Conservation (phyloP, 371 early-diverging fungal genomes). For the Ordospora colligata region DNA sequence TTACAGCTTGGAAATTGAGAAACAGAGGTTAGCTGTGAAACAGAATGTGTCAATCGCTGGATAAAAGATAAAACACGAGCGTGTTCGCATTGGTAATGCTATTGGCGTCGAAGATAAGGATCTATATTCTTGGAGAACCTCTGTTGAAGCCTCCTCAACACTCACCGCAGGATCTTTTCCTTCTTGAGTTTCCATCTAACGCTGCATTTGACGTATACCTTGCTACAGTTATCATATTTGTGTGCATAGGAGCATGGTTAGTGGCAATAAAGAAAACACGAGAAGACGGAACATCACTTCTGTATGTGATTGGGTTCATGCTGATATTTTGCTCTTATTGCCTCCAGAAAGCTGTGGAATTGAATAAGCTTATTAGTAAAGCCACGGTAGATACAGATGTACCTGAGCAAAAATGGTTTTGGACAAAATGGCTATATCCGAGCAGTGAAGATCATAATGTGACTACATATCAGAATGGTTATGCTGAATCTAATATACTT, state of each 20-base stretch:
- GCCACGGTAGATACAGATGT: background rate
- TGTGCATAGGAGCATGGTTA: background rate
- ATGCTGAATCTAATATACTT: too few relatives aligned
- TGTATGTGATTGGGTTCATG: conserved; percentile 2
- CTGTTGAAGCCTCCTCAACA: background rate
- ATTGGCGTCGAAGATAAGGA: background rate
- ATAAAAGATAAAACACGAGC: background rate
- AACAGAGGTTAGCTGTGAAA: background rate
- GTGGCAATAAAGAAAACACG: background rate
- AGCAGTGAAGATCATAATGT: background rate
- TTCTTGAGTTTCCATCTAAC: background rate
- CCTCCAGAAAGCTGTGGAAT: conserved; percentile 8
- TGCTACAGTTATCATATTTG: background rate
- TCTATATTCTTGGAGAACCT: background rate
- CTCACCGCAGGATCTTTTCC: background rate
- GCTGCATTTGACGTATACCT: background rate
- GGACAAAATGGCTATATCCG: background rate
- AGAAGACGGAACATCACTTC: background rate
- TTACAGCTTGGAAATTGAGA: background rate
- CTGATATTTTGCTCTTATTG: conserved; percentile 22
- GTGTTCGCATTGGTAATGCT: background rate
- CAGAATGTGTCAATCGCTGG: background rate
- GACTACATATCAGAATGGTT: too few relatives aligned
- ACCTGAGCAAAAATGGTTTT: background rate
- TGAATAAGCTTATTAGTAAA: background rate